Evolutionary conservation across 441 rosid genomes (phyloP), one percentile per base, ranked within the genome.

Genomic region (Brassica hybrid): DNA sequence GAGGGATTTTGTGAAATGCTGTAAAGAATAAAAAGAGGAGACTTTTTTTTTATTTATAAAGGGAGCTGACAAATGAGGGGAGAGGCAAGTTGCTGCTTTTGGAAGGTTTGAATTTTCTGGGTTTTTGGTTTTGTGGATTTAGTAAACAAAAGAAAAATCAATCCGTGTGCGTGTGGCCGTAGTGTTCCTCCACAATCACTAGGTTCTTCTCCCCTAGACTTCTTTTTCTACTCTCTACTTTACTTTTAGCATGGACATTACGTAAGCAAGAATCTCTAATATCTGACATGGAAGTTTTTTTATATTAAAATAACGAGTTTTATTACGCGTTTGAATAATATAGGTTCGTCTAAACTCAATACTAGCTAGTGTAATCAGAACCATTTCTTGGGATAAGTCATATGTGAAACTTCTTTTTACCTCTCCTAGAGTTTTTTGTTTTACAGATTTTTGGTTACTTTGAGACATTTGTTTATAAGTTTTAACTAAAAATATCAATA

Each of bases 171-270:
- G 72, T 63, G 48, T 82, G 85, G 81, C 63, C 68, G 32, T 65
- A 58, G 76, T 78, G 64, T 66, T 52, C 58, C 32, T 80, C 88
- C 83, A 86, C 85, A 73, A 61, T 67, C 72, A 41, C 87, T 76
- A 85, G 94, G 95, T 91, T 93, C 98, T 75, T 79, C 90, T 59
- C 95, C 93, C 95, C 89, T 91, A 67, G 85, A 48, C 90, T 50
- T 41, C 7, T 32, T 32, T 48, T 32, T 48, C 19, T 54, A 16
- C 58, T 54, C 58, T 16, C 58, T 52, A 52, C 57, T 52, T 54
- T 76, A 17, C 8, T 25, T 63, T 65, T 17, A 23, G 57, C 56
- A 50, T 34, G 65, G 19, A 54, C 60, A 65, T 78, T 76, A 72
- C 69, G 73, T 77, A 77, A 14, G 64, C 48, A 66, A 59, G 43